Evolutionary conservation across 163 green algal species (phyloP).

Genomic region (Smithsoniella earleae): DNA sequence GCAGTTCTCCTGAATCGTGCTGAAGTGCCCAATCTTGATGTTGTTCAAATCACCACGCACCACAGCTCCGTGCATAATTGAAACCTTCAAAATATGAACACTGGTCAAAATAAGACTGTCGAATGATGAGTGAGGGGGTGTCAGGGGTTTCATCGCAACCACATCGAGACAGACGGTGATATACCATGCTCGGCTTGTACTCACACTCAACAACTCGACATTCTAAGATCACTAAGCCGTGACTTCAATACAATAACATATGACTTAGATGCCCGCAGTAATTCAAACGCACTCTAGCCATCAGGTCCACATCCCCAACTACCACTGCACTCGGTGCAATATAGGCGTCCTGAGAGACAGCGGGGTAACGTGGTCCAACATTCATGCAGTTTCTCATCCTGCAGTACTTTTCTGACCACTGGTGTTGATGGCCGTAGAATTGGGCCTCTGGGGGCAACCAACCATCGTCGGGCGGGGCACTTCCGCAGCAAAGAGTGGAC

Average conservation of each 20-base stretch:
- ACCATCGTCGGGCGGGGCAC: conserved; percentile 2
- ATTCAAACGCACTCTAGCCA: conserved; percentile 62
- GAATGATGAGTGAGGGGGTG: too few relatives aligned
- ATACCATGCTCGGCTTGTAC: too few relatives aligned
- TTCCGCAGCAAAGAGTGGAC: neutral
- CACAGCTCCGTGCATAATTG: conserved; percentile 88
- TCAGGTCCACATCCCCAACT: conserved; percentile 87
- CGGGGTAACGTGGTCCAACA: conserved; percentile 70
- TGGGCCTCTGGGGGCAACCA: conserved; percentile 7
- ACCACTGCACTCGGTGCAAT: conserved; percentile 85
- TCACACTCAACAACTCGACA: too few relatives aligned
- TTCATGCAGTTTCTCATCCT: conserved; percentile 67
- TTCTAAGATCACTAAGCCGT: too few relatives aligned
- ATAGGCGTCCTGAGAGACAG: conserved; percentile 61
- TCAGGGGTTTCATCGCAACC: too few relatives aligned
- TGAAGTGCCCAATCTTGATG: conserved; percentile 70
- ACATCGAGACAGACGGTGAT: too few relatives aligned
- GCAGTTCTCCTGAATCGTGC: conserved; percentile 67
- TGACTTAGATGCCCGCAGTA: too few relatives aligned
- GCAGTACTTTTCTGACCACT: conserved; percentile 52
- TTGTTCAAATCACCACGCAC: conserved; percentile 89
- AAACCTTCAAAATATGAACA: conserved; percentile 48
- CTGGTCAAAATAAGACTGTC: too few relatives aligned
- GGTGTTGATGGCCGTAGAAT: conserved; percentile 35
- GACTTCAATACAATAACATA: too few relatives aligned